Evolutionary conservation across 139 green algal species (phyloP).

Genomic region (Closterium sp.): DNA sequence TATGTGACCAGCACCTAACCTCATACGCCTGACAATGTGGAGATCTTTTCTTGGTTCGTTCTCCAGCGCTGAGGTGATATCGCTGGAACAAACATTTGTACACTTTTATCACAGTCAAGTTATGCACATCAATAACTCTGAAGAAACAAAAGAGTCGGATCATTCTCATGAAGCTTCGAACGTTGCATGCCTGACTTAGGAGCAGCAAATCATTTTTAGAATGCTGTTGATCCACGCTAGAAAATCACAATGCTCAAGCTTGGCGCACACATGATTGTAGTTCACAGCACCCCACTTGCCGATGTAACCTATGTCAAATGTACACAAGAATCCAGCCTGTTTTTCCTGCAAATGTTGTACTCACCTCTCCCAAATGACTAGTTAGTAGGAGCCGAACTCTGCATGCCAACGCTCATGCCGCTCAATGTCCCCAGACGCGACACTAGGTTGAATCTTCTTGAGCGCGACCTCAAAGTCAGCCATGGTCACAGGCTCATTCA

Average conservation of each 20-base stretch:
- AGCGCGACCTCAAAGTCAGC: slow-evolving; percentile 68
- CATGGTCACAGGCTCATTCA: slow-evolving; percentile 50
- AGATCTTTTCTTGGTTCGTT: background rate
- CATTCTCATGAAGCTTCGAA: too few species aligned
- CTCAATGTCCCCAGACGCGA: slow-evolving; percentile 74
- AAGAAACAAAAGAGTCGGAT: too few species aligned
- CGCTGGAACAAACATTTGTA: too few species aligned
- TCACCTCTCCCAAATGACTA: background rate
- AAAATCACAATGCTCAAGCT: background rate
- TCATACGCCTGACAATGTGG: background rate
- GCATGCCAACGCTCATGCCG: slow-evolving; percentile 75
- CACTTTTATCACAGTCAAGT: too few species aligned
- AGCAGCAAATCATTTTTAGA: too few species aligned
- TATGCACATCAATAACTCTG: too few species aligned
- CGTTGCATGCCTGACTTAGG: too few species aligned
- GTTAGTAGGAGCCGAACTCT: slow-evolving; percentile 65
- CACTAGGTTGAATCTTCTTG: slow-evolving; percentile 76
- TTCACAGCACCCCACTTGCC: background rate
- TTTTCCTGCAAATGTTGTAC: background rate
- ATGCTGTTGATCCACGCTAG: background rate
- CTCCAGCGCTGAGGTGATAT: too few species aligned
- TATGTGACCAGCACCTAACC: background rate
- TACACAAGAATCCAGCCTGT: background rate
- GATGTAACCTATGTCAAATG: background rate
- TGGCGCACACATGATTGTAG: background rate